Evolutionary conservation across 2,329 filamentous ascomycete genomes (phyloP).

Genomic region (Verticillium tricorpus): DNA sequence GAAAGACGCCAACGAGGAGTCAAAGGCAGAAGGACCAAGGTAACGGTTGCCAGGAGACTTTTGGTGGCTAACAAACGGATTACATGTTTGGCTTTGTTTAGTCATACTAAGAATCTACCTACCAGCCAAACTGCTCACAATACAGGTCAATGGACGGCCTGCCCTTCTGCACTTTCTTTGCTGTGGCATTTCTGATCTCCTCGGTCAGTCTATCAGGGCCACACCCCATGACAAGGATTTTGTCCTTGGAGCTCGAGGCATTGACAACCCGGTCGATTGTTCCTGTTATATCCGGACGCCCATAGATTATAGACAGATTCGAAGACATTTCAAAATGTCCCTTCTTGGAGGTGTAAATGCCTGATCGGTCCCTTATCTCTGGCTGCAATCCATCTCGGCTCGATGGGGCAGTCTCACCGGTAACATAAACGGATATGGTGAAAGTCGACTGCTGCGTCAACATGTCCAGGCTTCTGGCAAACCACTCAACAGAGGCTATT

Average conservation of each 20-base stretch:
- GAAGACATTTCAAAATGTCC: constrained; percentile 10
- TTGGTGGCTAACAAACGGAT: too few species aligned
- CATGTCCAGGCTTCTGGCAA: too few species aligned
- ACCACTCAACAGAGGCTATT: too few species aligned
- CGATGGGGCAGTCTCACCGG: not conserved
- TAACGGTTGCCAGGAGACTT: too few species aligned
- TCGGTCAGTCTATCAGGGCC: constrained; percentile 38
- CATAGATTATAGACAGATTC: constrained; percentile 15
- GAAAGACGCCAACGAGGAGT: too few species aligned
- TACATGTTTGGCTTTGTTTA: too few species aligned
- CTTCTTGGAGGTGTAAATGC: not conserved
- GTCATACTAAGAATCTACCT: too few species aligned
- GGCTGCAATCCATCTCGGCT: too few species aligned
- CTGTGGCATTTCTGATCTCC: constrained; percentile 34
- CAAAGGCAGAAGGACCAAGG: too few species aligned
- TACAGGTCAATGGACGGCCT: constrained; percentile 43
- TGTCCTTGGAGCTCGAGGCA: constrained; percentile 20
- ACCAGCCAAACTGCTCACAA: constrained; percentile 44
- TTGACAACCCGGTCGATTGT: constrained; percentile 28
- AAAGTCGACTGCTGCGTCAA: too few species aligned
- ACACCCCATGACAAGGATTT: constrained; percentile 40
- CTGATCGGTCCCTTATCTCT: too few species aligned
- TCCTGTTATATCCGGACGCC: constrained; percentile 29
- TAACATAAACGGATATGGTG: too few species aligned
- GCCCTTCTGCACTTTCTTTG: constrained; percentile 29